phyloP scores from a whole-genome alignment of 2,329 filamentous ascomycete genomes.

The Huntiella moniliformis region DNA sequence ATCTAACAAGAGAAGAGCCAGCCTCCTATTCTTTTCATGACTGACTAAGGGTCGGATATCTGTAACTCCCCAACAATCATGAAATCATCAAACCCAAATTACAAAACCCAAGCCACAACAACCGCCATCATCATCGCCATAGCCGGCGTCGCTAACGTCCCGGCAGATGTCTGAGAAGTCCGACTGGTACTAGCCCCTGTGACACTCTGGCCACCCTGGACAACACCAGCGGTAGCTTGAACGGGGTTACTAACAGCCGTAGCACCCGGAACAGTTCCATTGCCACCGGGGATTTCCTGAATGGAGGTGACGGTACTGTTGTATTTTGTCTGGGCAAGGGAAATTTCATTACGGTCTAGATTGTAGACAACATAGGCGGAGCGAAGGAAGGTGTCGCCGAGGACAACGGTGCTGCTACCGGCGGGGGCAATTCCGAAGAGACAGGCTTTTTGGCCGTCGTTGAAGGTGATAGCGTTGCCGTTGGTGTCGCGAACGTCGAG shows the following conservation, averaged over 20 bases:
- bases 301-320: constrained; percentile 29
- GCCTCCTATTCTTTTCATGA: neutral
- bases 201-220: constrained; percentile 5
- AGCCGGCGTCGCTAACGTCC: neutral
- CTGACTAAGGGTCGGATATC: neutral
- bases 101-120: neutral
- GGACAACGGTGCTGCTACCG: constrained; percentile 33
- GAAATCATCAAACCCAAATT: too few relatives aligned
- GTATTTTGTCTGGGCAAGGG: constrained; percentile 47
- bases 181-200: neutral
- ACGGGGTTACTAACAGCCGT: constrained; percentile 30
- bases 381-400: constrained; percentile 58
- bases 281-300: constrained; percentile 34
- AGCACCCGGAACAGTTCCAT: constrained; percentile 33
- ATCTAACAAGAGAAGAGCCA: neutral
- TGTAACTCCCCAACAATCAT: too few relatives aligned
- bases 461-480: constrained; percentile 31
- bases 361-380: constrained; percentile 63
- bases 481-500: constrained; percentile 29
- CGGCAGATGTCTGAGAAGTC: neutral
- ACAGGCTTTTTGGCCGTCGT: constrained; percentile 37
- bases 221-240: constrained; percentile 27
- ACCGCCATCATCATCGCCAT: neutral
- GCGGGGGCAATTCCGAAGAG: constrained; percentile 49
- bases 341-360: constrained; percentile 51